Base-by-base conservation (phyloP, 2,329 filamentous ascomycete species). In the Aspergillus bombycis region DNA sequence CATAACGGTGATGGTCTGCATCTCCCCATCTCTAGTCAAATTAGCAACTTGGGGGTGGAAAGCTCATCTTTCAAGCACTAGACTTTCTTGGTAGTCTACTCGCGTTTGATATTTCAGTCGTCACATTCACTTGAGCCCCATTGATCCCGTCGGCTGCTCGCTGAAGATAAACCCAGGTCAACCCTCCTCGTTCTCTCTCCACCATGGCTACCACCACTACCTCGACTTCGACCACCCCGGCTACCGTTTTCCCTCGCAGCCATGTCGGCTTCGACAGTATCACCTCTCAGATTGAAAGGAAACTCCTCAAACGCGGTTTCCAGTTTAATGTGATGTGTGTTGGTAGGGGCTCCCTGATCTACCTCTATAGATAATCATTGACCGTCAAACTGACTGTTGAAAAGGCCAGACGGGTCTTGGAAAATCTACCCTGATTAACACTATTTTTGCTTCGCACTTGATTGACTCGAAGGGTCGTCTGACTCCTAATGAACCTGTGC, bases 251-350 rank as follows among this genome's bases (percentile, higher is more conserved):
- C 83, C 95, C 95, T 77, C 90, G 95, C 81, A 96, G 91, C 90
- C 95, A 98, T 87, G 95, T 99, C 81, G 95, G 95, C 88, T 99
- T 99, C 86, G 95, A 99, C 86, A 97, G 93, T 86, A 99, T 99
- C 87, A 99, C 95, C 74, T 93, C 91, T 72, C 95, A 99, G 86
- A 99, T 99, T 75, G 95, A 99, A 90, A 91, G 92, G 85, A 99
- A 99, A 91, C 91, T 98, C 79, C 82, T 99, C 84, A 99, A 99
- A 88, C 93, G 95, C 83, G 95, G 95, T 75, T 99, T 99, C 83
- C 95, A 99, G 83, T 99, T 99, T 89, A 99, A 99, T 81, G 91
- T 98, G 78, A 98, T 98, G 82, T 97, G 94, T 81, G 95, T 98
- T 80, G 95, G 95, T 98, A 86, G 80, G 94, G 90, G 67, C 28